Evolutionary conservation across 2,329 filamentous ascomycete species (phyloP), one percentile per base, ranked within the genome.

Genomic region (Pseudogymnoascus destructans): DNA sequence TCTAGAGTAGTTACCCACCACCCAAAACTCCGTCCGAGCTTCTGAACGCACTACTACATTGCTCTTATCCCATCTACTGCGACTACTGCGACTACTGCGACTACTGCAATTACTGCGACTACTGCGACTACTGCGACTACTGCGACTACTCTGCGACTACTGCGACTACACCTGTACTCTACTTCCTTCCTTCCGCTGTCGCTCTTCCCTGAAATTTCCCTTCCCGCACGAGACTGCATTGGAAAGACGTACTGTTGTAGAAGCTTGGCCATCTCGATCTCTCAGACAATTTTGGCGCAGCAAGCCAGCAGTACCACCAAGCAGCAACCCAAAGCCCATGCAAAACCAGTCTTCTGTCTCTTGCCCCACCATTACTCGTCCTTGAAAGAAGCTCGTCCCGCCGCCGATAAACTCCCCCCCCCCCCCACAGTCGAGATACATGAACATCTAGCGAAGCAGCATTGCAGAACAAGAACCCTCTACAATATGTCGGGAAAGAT

Each of bases 401-500:
- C 46, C 46, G 46, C 46, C 46, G 46, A 52, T 52, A 52, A 52
- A 52, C 46, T 52, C 30, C 46, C 46, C 46, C 46, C 30, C 46
- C 30, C 30, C 46, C 46, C 46, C 46, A 52, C 46, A 52, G 46
- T 52, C 46, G 46, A 30, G 23, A 52, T 52, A 52, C 46, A 52
- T 52, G 46, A 52, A 30, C 46, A 52, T 52, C 46, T 52, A 52
- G 46, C 25, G 35, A 56, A 55, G 30, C 30, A 38, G 54, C 17
- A 38, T 56, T 56, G 54, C 54, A 56, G 54, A 35, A 35, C 54
- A 27, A 23, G 17, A 38, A 23, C 30, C 19, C 54, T 35, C 30
- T 35, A 56, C 30, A 56, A 21, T 13, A 93, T 93, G 89, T 84
- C 88, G 75, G 87, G 87, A 69, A 91, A 92, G 79, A 95, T 95